Percentiles rank a stretch among this genome's conserved stretches.
Evolutionary conservation across 768 basidiomycete genomes (phyloP).

Genomic region (Calocybe gangraenosa): DNA sequence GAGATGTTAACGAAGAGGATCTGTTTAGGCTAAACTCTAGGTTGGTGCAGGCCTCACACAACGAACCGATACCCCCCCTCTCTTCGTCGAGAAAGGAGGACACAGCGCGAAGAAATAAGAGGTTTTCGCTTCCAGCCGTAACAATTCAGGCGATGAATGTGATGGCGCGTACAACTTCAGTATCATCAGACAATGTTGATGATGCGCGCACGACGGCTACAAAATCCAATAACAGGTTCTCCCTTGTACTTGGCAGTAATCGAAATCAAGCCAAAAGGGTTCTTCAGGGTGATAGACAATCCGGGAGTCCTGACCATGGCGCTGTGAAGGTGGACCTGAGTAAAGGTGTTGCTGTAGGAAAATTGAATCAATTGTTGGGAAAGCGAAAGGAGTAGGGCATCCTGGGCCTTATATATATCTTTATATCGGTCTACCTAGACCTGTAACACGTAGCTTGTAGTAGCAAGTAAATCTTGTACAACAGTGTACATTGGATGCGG

Average conservation of each 20-base stretch:
- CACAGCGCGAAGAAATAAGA: slow-evolving; percentile 55
- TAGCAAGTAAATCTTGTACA: too few species aligned
- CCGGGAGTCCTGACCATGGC: too few species aligned
- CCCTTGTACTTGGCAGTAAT: slow-evolving; percentile 48
- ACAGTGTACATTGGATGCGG: too few species aligned
- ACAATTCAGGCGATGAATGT: slow-evolving; percentile 72
- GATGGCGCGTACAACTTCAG: slow-evolving; percentile 46
- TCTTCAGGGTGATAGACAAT: too few species aligned
- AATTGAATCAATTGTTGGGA: slow-evolving; percentile 52
- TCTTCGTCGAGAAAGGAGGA: slow-evolving; percentile 45
- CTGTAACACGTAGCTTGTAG: too few species aligned
- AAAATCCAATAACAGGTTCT: slow-evolving; percentile 39
- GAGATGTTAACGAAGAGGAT: slow-evolving; percentile 2
- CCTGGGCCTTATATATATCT: too few species aligned
- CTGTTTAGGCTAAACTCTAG: not conserved
- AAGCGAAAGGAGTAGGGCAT: slow-evolving; percentile 22
- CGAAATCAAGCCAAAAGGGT: slow-evolving; percentile 10
- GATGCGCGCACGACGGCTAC: slow-evolving; percentile 25
- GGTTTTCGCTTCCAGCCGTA: slow-evolving; percentile 76
- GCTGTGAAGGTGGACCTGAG: slow-evolving; percentile 25
- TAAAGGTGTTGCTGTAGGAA: slow-evolving; percentile 48
- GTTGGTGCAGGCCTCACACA: slow-evolving; percentile 4
- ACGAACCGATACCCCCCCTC: slow-evolving; percentile 17
- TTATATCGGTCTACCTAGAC: too few species aligned
- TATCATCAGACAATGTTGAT: slow-evolving; percentile 11